Conservation (phyloP, 108 stramenopile species). For the Cylindrotheca fusiformis region DNA sequence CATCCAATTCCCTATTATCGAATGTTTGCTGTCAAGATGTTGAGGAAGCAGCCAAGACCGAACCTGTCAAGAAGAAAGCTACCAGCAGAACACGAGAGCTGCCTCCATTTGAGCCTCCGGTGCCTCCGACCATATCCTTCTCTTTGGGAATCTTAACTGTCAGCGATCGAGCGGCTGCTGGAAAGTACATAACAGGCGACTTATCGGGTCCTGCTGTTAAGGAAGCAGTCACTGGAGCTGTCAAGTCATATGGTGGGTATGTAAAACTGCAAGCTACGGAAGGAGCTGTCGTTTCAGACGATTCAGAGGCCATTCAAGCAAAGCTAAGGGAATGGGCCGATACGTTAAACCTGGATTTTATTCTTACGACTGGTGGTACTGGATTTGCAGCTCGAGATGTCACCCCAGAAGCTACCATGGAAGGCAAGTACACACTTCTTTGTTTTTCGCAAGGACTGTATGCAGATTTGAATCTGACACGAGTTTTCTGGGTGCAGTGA, state of each 20-base stretch:
- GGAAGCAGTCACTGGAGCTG: slow-evolving; percentile 23
- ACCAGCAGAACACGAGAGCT: slow-evolving; percentile 14
- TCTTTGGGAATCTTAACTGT: slow-evolving; percentile 79
- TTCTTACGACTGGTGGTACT: slow-evolving; percentile 91
- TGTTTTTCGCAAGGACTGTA: too few relatives aligned
- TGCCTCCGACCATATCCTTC: slow-evolving; percentile 28
- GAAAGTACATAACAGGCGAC: slow-evolving; percentile 76
- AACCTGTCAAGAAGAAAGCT: not conserved
- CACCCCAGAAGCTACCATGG: slow-evolving; percentile 87
- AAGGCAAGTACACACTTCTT: not conserved
- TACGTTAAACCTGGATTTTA: slow-evolving; percentile 47
- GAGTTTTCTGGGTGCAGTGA: too few relatives aligned
- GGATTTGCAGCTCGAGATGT: slow-evolving; percentile 86
- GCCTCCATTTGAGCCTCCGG: slow-evolving; percentile 36
- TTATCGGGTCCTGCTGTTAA: slow-evolving; percentile 81
- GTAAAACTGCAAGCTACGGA: slow-evolving; percentile 15
- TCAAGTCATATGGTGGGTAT: not conserved
- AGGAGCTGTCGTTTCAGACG: slow-evolving; percentile 76
- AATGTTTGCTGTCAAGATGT: slow-evolving; percentile 90
- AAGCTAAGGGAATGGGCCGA: slow-evolving; percentile 50
- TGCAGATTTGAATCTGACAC: too few relatives aligned
- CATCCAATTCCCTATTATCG: slow-evolving; percentile 39
- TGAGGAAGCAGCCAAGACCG: slow-evolving; percentile 19
- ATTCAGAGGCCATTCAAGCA: slow-evolving; percentile 54
- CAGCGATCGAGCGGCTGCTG: slow-evolving; percentile 76